Evolutionary conservation across 1,139 yeast species (phyloP).

Genomic region (Taiozyma onychis): DNA sequence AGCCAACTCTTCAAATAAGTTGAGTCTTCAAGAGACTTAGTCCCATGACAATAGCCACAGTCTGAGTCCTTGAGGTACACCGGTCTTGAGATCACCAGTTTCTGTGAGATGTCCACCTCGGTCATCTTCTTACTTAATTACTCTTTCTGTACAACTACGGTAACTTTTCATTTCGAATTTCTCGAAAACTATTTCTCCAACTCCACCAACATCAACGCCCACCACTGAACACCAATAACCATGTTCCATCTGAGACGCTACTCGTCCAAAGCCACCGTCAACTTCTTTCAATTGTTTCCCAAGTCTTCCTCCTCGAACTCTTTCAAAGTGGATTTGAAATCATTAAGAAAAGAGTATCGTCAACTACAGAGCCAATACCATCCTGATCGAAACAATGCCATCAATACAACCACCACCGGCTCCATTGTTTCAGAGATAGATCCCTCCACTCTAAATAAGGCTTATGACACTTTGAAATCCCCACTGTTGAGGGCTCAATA

Average conservation of each 20-base stretch:
- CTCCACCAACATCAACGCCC: background rate
- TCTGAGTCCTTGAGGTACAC: conserved; percentile 29
- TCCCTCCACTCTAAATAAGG: conserved; percentile 62
- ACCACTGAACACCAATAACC: background rate
- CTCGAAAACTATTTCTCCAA: background rate
- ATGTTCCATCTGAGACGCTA: background rate
- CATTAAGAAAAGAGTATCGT: conserved; percentile 70
- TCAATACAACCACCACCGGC: conserved; percentile 17
- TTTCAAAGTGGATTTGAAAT: conserved; percentile 49
- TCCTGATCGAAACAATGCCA: conserved; percentile 51
- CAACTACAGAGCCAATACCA: conserved; percentile 67
- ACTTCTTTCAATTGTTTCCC: conserved; percentile 64
- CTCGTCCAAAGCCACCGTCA: conserved; percentile 9
- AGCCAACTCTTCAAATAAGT: conserved; percentile 30
- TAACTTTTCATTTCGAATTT: too few relatives aligned
- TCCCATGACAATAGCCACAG: conserved; percentile 65
- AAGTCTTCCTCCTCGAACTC: conserved; percentile 28
- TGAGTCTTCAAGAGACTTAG: conserved; percentile 31
- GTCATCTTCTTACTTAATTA: background rate
- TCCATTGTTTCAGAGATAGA: conserved; percentile 8
- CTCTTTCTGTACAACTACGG: background rate
- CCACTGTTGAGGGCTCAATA: conserved; percentile 71
- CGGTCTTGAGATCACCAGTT: conserved; percentile 29
- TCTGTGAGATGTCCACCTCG: conserved; percentile 10
- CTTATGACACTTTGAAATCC: conserved; percentile 61